Evolutionary conservation across 805 yeast species (phyloP).

Genomic region (Candida pseudoglaebosa): DNA sequence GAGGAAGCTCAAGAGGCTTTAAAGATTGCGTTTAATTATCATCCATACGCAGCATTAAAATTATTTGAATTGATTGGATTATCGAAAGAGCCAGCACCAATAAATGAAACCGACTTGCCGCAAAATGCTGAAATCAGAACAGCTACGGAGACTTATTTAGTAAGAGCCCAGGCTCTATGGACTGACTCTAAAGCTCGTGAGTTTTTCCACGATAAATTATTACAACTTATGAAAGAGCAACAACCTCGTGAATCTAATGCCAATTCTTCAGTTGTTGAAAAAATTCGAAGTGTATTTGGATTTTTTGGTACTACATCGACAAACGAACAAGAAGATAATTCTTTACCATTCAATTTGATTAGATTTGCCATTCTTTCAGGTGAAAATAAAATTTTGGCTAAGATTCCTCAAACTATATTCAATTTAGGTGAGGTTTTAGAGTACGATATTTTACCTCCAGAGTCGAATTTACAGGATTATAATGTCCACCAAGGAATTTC

Average conservation of each 20-base stretch:
- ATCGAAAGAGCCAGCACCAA: constrained; percentile 8
- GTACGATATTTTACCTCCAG: constrained; percentile 71
- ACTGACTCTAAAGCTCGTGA: constrained; percentile 41
- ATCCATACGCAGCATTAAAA: constrained; percentile 55
- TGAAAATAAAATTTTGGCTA: constrained; percentile 67
- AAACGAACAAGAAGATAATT: constrained; percentile 9
- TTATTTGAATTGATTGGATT: constrained; percentile 49
- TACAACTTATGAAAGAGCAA: constrained; percentile 14
- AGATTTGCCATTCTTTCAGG: constrained; percentile 70
- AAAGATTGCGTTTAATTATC: constrained; percentile 45
- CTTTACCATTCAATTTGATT: constrained; percentile 58
- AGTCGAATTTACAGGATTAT: constrained; percentile 29
- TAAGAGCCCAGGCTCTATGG: constrained; percentile 56
- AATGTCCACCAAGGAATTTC: constrained; percentile 30
- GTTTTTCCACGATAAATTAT: constrained; percentile 46
- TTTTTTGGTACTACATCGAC: constrained; percentile 6
- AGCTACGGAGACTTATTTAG: constrained; percentile 54
- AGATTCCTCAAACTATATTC: constrained; percentile 62
- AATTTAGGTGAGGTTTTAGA: constrained; percentile 58
- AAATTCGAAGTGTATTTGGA: constrained; percentile 5
- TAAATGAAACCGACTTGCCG: constrained; percentile 19
- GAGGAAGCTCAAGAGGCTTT: constrained; percentile 48
- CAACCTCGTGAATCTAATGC: constrained; percentile 3
- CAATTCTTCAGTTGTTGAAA: background rate
- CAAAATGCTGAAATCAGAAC: constrained; percentile 32